A percentile compares a stretch with the other conserved stretches of the same genome.
phyloP scores from a whole-genome alignment of 148 eudicot genomes.

The Vaccinium macrocarpon region DNA sequence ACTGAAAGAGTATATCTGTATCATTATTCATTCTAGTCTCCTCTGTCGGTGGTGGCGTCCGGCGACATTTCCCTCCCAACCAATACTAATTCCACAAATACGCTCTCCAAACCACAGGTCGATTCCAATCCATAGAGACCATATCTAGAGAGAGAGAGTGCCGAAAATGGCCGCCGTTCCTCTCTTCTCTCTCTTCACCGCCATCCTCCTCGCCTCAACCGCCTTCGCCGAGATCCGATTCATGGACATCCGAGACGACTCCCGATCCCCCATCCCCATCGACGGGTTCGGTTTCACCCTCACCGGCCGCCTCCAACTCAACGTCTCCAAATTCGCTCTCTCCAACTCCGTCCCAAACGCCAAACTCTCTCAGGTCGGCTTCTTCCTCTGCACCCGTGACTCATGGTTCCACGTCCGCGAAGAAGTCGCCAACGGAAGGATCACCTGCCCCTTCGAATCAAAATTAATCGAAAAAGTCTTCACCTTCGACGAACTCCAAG shows the following conservation, averaged over 20 bases:
- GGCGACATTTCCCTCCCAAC: background rate
- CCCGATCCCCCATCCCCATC: background rate
- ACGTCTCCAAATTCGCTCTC: background rate
- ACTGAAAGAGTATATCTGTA: too few species aligned
- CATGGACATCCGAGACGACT: background rate
- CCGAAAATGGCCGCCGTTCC: background rate
- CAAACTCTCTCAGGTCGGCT: slow-evolving; percentile 47
- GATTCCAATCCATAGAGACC: background rate
- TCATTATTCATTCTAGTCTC: too few species aligned
- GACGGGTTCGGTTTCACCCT: background rate
- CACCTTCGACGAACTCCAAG: slow-evolving; percentile 32
- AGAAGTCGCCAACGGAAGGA: slow-evolving; percentile 27
- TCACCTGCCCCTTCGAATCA: slow-evolving; percentile 43
- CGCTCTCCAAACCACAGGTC: background rate
- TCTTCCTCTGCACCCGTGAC: slow-evolving; percentile 52
- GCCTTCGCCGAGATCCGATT: background rate
- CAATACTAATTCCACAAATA: background rate
- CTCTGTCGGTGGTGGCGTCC: background rate
- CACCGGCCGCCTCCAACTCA: slow-evolving; percentile 6
- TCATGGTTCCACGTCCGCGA: slow-evolving; percentile 49
- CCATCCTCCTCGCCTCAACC: background rate
- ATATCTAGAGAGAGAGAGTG: background rate
- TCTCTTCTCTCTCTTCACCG: background rate
- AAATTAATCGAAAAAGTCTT: slow-evolving; percentile 31
- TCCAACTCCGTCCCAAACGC: background rate